Evolutionary conservation across 73 alveolate species (phyloP), one percentile per base, ranked within the genome.

Genomic region (Blepharisma japonicum): DNA sequence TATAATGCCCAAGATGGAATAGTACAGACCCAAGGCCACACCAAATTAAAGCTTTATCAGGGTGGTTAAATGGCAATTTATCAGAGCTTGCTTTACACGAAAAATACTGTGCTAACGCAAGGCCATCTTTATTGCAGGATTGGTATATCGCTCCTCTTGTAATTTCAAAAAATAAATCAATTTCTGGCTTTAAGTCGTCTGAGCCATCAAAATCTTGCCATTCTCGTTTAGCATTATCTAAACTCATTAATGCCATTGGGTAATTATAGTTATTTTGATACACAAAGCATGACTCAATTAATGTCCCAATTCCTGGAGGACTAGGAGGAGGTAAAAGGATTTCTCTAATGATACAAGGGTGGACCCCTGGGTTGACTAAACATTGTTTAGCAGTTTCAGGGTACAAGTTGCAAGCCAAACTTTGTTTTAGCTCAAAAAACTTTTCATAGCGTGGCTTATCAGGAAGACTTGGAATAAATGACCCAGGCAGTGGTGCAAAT

Each of bases 1-100:
- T 96, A 54, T 94, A 96, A 78, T 96, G 99, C 55, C 94, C 98
- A 89, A 92, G 83, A 81, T 96, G 96, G 83, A 81, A 89, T 48
- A 96, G 89, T 6, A 94, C 95, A 50, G 97, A 82, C n/a, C 99
- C 99, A 45, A 96, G 81, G 50, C 98, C 96, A 66, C 98, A 93
- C 84, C 78, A 96, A 2, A 95, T 95, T 68, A 96, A 93, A 6
- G 99, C 99, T 56, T 80, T 86, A 84, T 96, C 99, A 38, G 99
- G 99, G 72, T 96, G 95, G 77, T 92, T 92, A 50, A 92, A 89
- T 21, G 91, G 92, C 67, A 96, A 85, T 67, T 94, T 88, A 70
- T 87, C 95, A 27, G 87, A 77, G 50, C 89, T 84, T 68, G 78
- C 83, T 83, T 93, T 95, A 0, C 98, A 97, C 48, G 87, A 79